Conservation (phyloP, 2,329 filamentous ascomycete genomes). For the Diplodia sapinea region DNA sequence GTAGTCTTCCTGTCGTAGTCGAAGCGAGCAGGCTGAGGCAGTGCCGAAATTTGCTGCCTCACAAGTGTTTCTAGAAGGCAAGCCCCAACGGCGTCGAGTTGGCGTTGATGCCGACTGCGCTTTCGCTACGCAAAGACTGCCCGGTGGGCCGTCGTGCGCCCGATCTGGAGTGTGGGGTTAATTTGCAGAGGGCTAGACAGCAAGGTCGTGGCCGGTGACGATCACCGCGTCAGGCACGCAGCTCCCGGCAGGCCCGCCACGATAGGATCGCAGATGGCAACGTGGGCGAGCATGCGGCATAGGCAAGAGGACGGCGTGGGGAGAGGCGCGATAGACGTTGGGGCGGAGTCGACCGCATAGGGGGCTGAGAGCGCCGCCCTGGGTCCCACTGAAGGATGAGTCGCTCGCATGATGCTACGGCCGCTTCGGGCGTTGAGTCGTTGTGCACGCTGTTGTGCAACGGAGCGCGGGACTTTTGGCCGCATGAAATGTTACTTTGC, state of each 20-base stretch:
- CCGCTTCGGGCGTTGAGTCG: slow-evolving; percentile 20
- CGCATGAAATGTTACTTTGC: slow-evolving; percentile 23
- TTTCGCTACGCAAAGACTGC: slow-evolving; percentile 2
- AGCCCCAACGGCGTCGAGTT: not conserved
- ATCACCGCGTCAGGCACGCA: slow-evolving; percentile 22
- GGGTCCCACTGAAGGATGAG: slow-evolving; percentile 24
- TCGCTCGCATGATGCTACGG: slow-evolving; percentile 26
- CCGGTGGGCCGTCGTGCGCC: not conserved
- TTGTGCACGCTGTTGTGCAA: slow-evolving; percentile 9
- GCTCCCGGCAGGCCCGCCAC: not conserved
- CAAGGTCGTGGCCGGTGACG: slow-evolving; percentile 16
- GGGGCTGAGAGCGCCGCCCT: too few species aligned
- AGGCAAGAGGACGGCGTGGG: not conserved
- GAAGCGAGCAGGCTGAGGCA: slow-evolving; percentile 19
- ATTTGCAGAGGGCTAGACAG: slow-evolving; percentile 26
- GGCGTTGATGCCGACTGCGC: slow-evolving; percentile 4
- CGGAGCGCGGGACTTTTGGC: slow-evolving; percentile 5
- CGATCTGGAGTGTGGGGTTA: slow-evolving; percentile 24
- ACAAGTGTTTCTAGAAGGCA: slow-evolving; percentile 21
- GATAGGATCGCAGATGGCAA: not conserved
- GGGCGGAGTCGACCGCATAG: not conserved
- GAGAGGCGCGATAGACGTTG: not conserved
- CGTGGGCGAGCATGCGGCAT: not conserved
- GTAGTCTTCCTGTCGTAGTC: not conserved
- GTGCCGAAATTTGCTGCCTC: slow-evolving; percentile 27